Percentiles rank a stretch among this genome's conserved stretches.
Conservation (phyloP, 2,329 filamentous ascomycete species). For the Neonectria ditissima region DNA sequence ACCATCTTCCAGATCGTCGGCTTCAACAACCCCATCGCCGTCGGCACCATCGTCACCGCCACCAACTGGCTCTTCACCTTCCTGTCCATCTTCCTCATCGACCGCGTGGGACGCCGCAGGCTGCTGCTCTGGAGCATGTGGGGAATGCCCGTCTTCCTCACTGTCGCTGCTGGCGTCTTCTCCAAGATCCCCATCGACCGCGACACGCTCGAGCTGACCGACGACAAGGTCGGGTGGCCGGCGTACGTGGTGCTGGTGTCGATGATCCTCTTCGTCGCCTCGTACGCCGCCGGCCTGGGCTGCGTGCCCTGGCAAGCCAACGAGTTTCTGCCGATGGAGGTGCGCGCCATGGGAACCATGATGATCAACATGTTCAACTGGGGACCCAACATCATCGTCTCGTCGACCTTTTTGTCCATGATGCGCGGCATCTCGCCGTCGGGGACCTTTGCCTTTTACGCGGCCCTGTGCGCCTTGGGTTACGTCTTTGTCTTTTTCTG, state of each 20-base stretch:
- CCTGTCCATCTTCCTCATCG: slow-evolving; percentile 34
- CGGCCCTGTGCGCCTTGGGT: slow-evolving; percentile 25
- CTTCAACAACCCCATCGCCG: slow-evolving; percentile 55
- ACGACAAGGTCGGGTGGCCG: slow-evolving; percentile 30
- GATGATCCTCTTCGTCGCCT: slow-evolving; percentile 41
- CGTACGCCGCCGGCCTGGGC: slow-evolving; percentile 38
- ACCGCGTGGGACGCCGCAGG: slow-evolving; percentile 30
- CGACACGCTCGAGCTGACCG: slow-evolving; percentile 24
- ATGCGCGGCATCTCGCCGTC: slow-evolving; percentile 34
- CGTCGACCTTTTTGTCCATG: slow-evolving; percentile 34
- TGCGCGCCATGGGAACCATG: slow-evolving; percentile 59
- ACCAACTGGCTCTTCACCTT: slow-evolving; percentile 37
- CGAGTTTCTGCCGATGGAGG: slow-evolving; percentile 50
- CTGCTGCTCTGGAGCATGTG: slow-evolving; percentile 35
- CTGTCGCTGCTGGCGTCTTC: slow-evolving; percentile 29
- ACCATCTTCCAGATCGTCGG: slow-evolving; percentile 40
- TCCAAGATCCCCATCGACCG: slow-evolving; percentile 27
- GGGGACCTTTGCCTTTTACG: slow-evolving; percentile 34
- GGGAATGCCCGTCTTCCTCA: slow-evolving; percentile 35
- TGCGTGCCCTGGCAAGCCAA: slow-evolving; percentile 40
- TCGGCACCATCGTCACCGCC: slow-evolving; percentile 50
- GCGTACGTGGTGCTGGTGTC: slow-evolving; percentile 31
- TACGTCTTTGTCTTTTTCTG: slow-evolving; percentile 56
- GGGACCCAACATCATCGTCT: slow-evolving; percentile 52
- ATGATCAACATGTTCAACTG: slow-evolving; percentile 57